A percentile compares a stretch with the other conserved stretches of the same genome.
Conservation (phyloP, 179 eudicot species). For the Vitellaria paradoxa region DNA sequence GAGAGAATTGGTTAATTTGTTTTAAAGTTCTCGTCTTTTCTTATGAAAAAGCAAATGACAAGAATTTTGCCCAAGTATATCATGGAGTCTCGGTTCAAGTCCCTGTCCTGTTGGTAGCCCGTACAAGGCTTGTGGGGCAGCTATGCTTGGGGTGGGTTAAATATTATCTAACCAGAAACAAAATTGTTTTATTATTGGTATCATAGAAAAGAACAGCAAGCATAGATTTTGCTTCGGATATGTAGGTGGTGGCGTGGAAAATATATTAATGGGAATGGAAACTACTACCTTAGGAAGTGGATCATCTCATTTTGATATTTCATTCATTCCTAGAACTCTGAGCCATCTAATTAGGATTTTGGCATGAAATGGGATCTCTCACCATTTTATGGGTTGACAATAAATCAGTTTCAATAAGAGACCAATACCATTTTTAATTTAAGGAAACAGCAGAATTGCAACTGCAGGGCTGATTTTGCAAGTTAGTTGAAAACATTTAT, state of each 20-base stretch:
- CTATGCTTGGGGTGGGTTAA: neutral
- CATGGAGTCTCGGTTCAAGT: neutral
- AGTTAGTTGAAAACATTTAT: neutral
- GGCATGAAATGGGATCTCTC: neutral
- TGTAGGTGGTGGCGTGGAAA: neutral
- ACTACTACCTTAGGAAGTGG: neutral
- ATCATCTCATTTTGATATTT: neutral
- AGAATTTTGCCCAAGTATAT: neutral
- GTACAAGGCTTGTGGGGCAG: neutral
- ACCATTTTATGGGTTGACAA: neutral
- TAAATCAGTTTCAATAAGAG: neutral
- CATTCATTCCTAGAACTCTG: neutral
- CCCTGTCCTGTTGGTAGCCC: neutral
- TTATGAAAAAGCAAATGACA: neutral
- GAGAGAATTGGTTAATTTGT: neutral
- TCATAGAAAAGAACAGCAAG: neutral
- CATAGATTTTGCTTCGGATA: neutral
- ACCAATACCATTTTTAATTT: neutral
- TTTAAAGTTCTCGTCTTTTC: constrained; percentile 6
- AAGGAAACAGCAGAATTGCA: neutral
- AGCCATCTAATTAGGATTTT: neutral
- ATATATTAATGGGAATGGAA: neutral
- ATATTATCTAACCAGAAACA: neutral
- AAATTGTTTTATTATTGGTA: neutral
- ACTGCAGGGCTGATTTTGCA: neutral